Conservation (phyloP, 331 rosid species). For the Rosa hybrid region DNA sequence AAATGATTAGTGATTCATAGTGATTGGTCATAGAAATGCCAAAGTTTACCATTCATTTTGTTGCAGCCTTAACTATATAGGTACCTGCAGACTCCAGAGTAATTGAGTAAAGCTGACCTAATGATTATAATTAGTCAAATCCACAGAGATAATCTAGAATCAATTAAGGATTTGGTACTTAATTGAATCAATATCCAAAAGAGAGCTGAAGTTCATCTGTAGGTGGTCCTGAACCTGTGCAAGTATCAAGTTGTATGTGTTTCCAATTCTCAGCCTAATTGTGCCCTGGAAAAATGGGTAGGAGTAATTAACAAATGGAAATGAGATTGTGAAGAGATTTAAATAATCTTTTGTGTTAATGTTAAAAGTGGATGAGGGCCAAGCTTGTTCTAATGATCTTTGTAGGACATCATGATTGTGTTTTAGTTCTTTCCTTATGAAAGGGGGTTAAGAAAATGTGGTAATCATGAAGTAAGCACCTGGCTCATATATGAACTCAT, state of each 20-base stretch:
- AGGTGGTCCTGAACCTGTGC: slow-evolving; percentile 15
- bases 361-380: slow-evolving; percentile 12
- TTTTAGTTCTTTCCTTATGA: slow-evolving; percentile 37
- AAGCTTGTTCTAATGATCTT: slow-evolving; percentile 33
- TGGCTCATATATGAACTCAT: slow-evolving; percentile 20
- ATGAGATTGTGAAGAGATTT: slow-evolving; percentile 11
- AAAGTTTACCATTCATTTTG: slow-evolving; percentile 22
- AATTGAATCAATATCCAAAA: neutral
- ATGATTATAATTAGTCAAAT: slow-evolving; percentile 12
- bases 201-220: neutral
- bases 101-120: slow-evolving; percentile 5
- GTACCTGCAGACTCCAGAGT: slow-evolving; percentile 4
- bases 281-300: neutral
- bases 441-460: slow-evolving; percentile 17
- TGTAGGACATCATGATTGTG: slow-evolving; percentile 41
- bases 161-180: neutral
- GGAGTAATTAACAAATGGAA: neutral
- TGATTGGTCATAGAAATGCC: slow-evolving; percentile 14
- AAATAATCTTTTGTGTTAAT: neutral
- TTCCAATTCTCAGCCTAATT: neutral
- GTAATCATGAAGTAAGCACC: slow-evolving; percentile 37
- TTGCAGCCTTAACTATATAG: slow-evolving; percentile 17
- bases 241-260: neutral
- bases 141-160: neutral
- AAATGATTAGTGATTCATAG: neutral